phyloP scores from a whole-genome alignment of 2,329 filamentous ascomycete genomes.

The Colletotrichum tabaci region DNA sequence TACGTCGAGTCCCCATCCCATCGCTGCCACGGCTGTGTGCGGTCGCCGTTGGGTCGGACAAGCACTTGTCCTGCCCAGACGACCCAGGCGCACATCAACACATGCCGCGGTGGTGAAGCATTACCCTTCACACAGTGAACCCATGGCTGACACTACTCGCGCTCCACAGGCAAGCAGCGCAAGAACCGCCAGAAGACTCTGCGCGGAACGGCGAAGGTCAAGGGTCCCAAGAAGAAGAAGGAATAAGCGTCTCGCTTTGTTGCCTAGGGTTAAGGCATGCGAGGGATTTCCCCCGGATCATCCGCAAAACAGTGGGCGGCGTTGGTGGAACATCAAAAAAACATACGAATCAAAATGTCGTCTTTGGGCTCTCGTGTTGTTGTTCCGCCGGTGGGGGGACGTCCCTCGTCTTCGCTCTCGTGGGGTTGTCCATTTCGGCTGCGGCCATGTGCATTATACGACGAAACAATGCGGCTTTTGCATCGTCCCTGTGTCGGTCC shows the following conservation, averaged over 20 bases:
- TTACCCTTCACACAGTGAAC: not conserved
- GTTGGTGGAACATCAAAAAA: slow-evolving; percentile 43
- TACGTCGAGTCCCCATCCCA: slow-evolving; percentile 70
- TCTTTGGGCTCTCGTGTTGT: slow-evolving; percentile 36
- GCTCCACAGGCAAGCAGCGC: slow-evolving; percentile 93
- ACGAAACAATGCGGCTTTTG: slow-evolving; percentile 38
- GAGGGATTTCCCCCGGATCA: slow-evolving; percentile 43
- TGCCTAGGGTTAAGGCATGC: slow-evolving; percentile 39
- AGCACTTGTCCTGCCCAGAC: slow-evolving; percentile 16
- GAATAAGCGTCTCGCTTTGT: slow-evolving; percentile 73
- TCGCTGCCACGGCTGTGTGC: not conserved
- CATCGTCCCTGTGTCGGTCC: slow-evolving; percentile 42
- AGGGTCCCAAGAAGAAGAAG: slow-evolving; percentile 96
- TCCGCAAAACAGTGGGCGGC: slow-evolving; percentile 41
- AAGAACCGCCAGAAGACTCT: slow-evolving; percentile 99
- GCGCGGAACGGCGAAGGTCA: slow-evolving; percentile 97
- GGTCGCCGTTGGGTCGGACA: not conserved
- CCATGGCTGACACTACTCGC: slow-evolving; percentile 44
- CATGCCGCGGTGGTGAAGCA: too few relatives aligned
- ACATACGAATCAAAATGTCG: slow-evolving; percentile 37
- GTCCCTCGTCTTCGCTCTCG: slow-evolving; percentile 22
- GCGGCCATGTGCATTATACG: slow-evolving; percentile 39
- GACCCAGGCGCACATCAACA: slow-evolving; percentile 32
- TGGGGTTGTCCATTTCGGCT: slow-evolving; percentile 34
- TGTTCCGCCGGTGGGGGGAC: slow-evolving; percentile 32